A percentile compares a stretch with the other conserved stretches of the same genome.
phyloP scores from a whole-genome alignment of 495 filamentous ascomycete species.

The Aspergillus hancockii region DNA sequence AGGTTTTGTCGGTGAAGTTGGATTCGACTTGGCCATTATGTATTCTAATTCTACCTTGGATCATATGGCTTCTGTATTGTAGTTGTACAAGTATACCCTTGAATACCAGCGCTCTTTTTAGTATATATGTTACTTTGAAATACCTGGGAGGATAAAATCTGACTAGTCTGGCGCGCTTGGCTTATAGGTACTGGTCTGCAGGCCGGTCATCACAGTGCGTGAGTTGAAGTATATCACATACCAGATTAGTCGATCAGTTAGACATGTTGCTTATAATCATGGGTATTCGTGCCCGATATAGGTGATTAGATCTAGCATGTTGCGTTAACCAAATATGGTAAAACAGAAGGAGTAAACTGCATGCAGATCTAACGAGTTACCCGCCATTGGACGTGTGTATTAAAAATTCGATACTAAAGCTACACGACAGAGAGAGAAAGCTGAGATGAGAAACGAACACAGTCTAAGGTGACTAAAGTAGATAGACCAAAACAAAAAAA shows the following conservation, averaged over 20 bases:
- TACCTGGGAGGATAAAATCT: neutral
- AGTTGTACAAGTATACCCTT: conserved; percentile 36
- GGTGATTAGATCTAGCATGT: conserved; percentile 2
- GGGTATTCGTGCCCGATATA: neutral
- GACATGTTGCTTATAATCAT: neutral
- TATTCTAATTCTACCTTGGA: neutral
- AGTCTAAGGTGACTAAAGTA: neutral
- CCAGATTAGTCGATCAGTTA: neutral
- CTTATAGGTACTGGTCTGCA: neutral
- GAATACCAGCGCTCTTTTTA: conserved; percentile 12
- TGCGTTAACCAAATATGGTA: neutral
- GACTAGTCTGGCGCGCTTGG: neutral
- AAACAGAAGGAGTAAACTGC: neutral
- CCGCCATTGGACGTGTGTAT: neutral
- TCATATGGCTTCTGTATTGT: conserved; percentile 24
- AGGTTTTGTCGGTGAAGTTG: conserved; percentile 4
- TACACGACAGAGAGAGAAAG: too few relatives aligned
- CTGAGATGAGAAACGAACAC: too few relatives aligned
- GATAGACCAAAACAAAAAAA: neutral
- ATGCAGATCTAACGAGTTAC: neutral
- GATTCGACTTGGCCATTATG: neutral
- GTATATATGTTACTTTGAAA: neutral
- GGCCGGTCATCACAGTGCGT: neutral
- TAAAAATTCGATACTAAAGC: neutral
- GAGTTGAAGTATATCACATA: neutral